Evolutionary conservation across 306 rosid genomes (phyloP).

Genomic region (Vigna reflexopilosa): DNA sequence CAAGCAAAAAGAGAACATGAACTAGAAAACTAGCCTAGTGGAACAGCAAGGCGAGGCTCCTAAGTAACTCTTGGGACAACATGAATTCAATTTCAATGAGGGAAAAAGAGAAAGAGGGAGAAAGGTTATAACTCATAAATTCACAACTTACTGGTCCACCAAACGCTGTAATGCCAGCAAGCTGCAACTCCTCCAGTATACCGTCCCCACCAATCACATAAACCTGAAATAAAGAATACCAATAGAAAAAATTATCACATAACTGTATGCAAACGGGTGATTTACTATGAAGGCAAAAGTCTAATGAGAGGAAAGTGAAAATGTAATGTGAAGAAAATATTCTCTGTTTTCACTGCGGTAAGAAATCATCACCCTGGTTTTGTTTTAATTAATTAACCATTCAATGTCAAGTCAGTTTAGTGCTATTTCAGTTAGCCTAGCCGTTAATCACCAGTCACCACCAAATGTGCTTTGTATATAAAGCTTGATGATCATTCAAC

Average conservation of each 20-base stretch:
- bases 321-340: neutral
- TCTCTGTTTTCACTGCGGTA: neutral
- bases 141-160: slow-evolving; percentile 87
- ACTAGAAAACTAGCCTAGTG: neutral
- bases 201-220: slow-evolving; percentile 92
- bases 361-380: neutral
- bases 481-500: neutral
- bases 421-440: neutral
- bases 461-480: neutral
- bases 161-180: slow-evolving; percentile 87
- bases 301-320: slow-evolving; percentile 10
- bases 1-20: slow-evolving; percentile 11
- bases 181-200: slow-evolving; percentile 82
- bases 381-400: neutral
- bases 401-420: too few species aligned
- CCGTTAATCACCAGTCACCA: neutral
- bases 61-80: neutral
- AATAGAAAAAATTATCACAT: neutral
- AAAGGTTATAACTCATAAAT: neutral
- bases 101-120: neutral
- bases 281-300: neutral
- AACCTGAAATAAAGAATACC: slow-evolving; percentile 56
- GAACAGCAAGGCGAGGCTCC: slow-evolving; percentile 25
- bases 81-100: slow-evolving; percentile 7
- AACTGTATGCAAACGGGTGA: neutral